Evolutionary conservation across 2,329 filamentous ascomycete genomes (phyloP).

Genomic region (Colletotrichum sublineola): DNA sequence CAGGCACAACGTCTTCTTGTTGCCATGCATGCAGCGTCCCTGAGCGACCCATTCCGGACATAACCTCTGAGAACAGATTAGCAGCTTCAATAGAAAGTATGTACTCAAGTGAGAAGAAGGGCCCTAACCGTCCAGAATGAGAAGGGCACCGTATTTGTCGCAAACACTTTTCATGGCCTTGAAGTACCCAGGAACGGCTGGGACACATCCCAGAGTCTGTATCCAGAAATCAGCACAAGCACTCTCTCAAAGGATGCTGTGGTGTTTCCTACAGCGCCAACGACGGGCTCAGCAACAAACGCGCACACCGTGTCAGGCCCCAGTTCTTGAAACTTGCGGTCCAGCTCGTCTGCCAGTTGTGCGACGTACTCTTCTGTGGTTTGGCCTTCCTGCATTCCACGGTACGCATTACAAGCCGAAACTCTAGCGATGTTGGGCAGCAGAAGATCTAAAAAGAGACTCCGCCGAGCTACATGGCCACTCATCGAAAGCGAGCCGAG

Average conservation of each 20-base stretch:
- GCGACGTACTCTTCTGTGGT: slow-evolving; percentile 64
- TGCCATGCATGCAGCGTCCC: slow-evolving; percentile 36
- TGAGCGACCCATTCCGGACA: slow-evolving; percentile 37
- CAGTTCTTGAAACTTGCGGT: slow-evolving; percentile 73
- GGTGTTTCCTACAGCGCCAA: slow-evolving; percentile 71
- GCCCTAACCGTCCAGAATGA: slow-evolving; percentile 73
- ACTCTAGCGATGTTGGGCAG: slow-evolving; percentile 70
- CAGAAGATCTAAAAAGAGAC: slow-evolving; percentile 73
- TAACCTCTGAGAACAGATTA: slow-evolving; percentile 49
- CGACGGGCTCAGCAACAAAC: slow-evolving; percentile 73
- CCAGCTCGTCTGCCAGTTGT: slow-evolving; percentile 74
- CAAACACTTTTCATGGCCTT: slow-evolving; percentile 76
- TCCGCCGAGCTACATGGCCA: slow-evolving; percentile 71
- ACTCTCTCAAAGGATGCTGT: slow-evolving; percentile 28
- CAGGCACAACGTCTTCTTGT: slow-evolving; percentile 56
- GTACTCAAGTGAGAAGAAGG: not conserved
- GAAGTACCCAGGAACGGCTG: slow-evolving; percentile 70
- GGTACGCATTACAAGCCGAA: slow-evolving; percentile 76
- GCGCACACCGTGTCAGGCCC: slow-evolving; percentile 77
- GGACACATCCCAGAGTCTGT: slow-evolving; percentile 77
- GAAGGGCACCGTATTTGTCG: slow-evolving; percentile 76
- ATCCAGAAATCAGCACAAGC: slow-evolving; percentile 2
- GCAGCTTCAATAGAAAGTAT: not conserved
- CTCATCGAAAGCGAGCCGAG: slow-evolving; percentile 75
- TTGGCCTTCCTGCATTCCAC: slow-evolving; percentile 65